phyloP scores from a whole-genome alignment of 192 early-diverging fungal species.

The Umbelopsis sp. region DNA sequence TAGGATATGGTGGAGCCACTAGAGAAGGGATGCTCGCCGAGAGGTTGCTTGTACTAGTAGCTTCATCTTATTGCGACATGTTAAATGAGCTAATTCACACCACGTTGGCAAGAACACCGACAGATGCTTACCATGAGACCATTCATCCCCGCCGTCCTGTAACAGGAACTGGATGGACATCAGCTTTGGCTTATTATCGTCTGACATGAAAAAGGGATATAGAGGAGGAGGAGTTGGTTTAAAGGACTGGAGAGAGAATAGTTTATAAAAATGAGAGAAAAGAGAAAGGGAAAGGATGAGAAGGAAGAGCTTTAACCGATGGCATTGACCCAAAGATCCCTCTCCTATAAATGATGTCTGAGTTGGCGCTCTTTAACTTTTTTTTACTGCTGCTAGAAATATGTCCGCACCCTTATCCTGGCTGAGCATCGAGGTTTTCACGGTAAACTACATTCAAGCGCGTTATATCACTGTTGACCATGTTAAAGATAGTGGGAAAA shows the following conservation, averaged over 20 bases:
- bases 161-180: not conserved
- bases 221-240: constrained; percentile 21
- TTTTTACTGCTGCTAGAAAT: no score
- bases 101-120: not conserved
- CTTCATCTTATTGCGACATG: not conserved
- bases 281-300: constrained; percentile 20
- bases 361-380: no score
- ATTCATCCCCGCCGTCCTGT: not conserved
- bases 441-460: no score
- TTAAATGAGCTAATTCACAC: no score
- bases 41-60: constrained; percentile 6
- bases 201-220: constrained; percentile 35
- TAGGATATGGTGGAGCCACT: constrained; percentile 1
- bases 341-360: no score
- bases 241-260: constrained; percentile 25
- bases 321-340: no score
- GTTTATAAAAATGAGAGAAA: constrained; percentile 20
- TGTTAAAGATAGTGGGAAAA: no score
- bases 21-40: not conserved
- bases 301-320: not conserved
- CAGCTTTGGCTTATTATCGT: not conserved
- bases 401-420: no score
- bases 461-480: no score
- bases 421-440: no score
- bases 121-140: not conserved